These are phyloP conservation scores for Suhomyces kilbournensis DNA, from an alignment of 805 yeast species.

Conservation along the genomic window DNA sequence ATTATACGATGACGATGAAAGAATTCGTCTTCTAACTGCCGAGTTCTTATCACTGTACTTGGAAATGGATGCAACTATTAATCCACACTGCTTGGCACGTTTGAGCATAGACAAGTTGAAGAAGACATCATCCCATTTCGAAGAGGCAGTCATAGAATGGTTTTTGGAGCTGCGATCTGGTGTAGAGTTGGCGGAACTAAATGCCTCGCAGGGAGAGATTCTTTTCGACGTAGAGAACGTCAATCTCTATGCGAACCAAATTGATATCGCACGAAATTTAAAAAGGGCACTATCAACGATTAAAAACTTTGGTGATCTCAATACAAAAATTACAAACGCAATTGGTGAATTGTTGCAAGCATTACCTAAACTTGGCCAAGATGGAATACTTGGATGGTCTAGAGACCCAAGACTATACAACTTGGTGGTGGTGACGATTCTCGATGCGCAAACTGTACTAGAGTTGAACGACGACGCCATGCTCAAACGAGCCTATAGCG, in stretches of 20 bases:
- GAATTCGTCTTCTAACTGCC: constrained; percentile 50
- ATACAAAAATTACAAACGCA: not conserved
- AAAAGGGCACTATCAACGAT: not conserved
- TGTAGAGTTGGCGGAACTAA: not conserved
- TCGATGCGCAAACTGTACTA: constrained; percentile 1
- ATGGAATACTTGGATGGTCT: constrained; percentile 8
- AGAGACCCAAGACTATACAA: constrained; percentile 5
- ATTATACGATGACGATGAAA: constrained; percentile 66
- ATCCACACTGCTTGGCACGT: constrained; percentile 3
- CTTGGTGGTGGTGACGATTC: constrained; percentile 4
- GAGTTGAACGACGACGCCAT: not conserved
- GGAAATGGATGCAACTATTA: not conserved
- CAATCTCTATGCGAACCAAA: constrained; percentile 60
- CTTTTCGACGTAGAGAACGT: constrained; percentile 67
- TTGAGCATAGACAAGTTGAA: not conserved
- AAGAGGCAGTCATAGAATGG: not conserved
- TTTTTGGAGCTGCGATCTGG: not conserved
- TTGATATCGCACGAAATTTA: constrained; percentile 10
- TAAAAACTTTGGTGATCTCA: not conserved
- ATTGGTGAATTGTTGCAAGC: not conserved
- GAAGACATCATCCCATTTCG: not conserved
- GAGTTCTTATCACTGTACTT: constrained; percentile 26
- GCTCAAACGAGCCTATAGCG: not conserved
- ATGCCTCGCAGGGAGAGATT: constrained; percentile 8
- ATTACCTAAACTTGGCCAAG: not conserved